These are phyloP conservation scores for Musa balbisiana DNA, from an alignment of 202 grass and related monocot species.

Conservation along the genomic window DNA sequence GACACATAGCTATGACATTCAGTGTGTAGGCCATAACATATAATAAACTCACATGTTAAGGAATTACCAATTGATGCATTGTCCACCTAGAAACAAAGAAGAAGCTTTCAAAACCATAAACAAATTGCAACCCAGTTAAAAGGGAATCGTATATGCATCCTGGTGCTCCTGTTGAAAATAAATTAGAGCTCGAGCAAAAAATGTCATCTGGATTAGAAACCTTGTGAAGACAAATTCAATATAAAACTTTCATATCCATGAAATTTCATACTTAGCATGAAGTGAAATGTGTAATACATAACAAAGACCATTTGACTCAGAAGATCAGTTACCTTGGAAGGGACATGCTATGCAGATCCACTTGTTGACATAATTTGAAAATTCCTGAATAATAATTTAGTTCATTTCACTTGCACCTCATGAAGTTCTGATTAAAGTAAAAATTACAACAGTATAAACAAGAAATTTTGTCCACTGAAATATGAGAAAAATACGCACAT, in stretches of 20 bases:
- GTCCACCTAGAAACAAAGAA: constrained; percentile 93
- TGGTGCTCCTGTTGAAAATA: constrained; percentile 61
- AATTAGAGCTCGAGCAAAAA: background rate
- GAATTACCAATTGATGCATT: constrained; percentile 96
- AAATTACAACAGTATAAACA: background rate
- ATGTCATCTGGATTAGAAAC: background rate
- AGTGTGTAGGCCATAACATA: background rate
- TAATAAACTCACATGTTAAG: constrained; percentile 21
- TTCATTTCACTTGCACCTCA: constrained; percentile 1
- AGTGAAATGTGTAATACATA: constrained; percentile 1
- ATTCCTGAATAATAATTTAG: constrained; percentile 37
- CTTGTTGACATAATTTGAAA: constrained; percentile 75
- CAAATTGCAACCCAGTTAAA: constrained; percentile 88
- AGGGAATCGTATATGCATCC: constrained; percentile 97
- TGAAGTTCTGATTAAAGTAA: background rate
- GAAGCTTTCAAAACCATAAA: constrained; percentile 92
- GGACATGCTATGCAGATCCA: constrained; percentile 98
- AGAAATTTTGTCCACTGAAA: background rate
- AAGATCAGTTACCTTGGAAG: constrained; percentile 68
- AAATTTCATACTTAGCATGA: background rate
- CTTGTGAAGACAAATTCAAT: background rate
- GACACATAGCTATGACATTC: background rate
- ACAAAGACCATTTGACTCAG: background rate
- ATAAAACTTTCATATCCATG: background rate
- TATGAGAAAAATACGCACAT: constrained; percentile 45